phyloP scores from a whole-genome alignment of 805 yeast genomes.

The Sugiyamaella boreocaroliniensis region DNA sequence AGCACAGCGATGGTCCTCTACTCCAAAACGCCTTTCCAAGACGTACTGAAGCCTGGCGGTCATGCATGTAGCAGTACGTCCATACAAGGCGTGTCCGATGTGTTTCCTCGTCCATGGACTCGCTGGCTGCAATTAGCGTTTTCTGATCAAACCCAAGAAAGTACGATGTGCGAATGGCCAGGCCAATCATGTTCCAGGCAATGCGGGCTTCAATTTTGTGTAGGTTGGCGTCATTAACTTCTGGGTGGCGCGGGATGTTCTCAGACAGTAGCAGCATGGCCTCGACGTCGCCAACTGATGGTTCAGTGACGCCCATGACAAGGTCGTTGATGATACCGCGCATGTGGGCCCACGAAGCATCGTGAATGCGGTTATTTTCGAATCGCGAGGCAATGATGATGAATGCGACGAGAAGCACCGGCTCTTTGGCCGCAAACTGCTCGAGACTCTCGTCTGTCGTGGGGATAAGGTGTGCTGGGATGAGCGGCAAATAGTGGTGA shows the following conservation, averaged over 20 bases:
- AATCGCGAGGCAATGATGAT: constrained; percentile 18
- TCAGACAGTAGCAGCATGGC: constrained; percentile 20
- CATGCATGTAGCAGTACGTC: constrained; percentile 22
- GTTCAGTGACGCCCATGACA: constrained; percentile 15
- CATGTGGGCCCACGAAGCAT: constrained; percentile 7
- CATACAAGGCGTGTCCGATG: constrained; percentile 20
- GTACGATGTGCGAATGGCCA: constrained; percentile 20
- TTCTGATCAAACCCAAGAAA: constrained; percentile 22
- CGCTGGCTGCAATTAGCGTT: constrained; percentile 14
- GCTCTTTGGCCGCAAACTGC: constrained; percentile 12
- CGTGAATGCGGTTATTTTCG: constrained; percentile 2
- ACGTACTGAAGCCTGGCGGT: constrained; percentile 22
- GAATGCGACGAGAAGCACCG: constrained; percentile 15
- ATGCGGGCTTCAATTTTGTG: constrained; percentile 16
- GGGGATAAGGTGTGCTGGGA: constrained; percentile 8
- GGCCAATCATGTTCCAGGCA: constrained; percentile 21
- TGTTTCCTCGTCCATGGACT: constrained; percentile 14
- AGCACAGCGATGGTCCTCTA: constrained; percentile 22
- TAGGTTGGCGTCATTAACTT: constrained; percentile 3
- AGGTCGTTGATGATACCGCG: constrained; percentile 9
- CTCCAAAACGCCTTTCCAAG: constrained; percentile 23
- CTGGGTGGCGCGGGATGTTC: constrained; percentile 16
- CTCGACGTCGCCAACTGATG: constrained; percentile 21
- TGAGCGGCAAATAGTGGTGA: constrained; percentile 1
- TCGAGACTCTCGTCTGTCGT: constrained; percentile 4